Evolutionary conservation across 805 yeast genomes (phyloP), one percentile per base, ranked within the genome.

Genomic region (Cephaloascus fragrans): DNA sequence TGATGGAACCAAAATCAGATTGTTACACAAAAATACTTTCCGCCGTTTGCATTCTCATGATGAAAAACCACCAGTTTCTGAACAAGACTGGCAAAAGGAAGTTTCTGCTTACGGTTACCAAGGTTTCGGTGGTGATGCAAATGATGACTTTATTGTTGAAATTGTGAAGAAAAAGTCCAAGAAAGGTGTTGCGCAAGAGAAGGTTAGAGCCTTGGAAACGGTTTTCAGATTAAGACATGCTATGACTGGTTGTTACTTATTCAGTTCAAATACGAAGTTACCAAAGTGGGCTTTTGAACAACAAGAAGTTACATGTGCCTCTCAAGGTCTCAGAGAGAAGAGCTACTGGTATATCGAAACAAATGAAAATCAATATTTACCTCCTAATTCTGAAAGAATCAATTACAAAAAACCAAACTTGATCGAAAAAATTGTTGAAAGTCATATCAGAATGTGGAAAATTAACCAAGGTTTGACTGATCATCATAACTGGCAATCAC

Each of bases 261-360:
- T 83, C 57, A 80, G 93, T n/a, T 82, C 77, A 47, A 80, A 75
- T 41, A 75, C 72, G 12, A 81, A 81, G 54, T 69, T 84, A 51
- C 95, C 95, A 44, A 75, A 74, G 38, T 83, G 93, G 89, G 94
- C 83, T 1, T 81, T 78, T 47, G 83, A 77, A 44, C 95, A 84
- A 59, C 89, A 80, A 57, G 95, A 84, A 63, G 94, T 84, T 39
- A 77, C 89, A 3, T 73, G 89, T 64, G 87, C 94, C 29, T 58
- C 73, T 16, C 82, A 77, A 48, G 93, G 89, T 57, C 66, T 69
- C 39, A 62, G 73, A 41, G 66, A 72, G 15, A 69, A 79, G 49
- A 65, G 79, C 28, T 65, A 74, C 46, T 84, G 90, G 90, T 79
- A 81, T 58, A 64, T 84, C 49, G 95, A 84, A 62, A 69, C 75